phyloP scores from a whole-genome alignment of 768 basidiomycete genomes.

The Phlebiopsis gigantea region DNA sequence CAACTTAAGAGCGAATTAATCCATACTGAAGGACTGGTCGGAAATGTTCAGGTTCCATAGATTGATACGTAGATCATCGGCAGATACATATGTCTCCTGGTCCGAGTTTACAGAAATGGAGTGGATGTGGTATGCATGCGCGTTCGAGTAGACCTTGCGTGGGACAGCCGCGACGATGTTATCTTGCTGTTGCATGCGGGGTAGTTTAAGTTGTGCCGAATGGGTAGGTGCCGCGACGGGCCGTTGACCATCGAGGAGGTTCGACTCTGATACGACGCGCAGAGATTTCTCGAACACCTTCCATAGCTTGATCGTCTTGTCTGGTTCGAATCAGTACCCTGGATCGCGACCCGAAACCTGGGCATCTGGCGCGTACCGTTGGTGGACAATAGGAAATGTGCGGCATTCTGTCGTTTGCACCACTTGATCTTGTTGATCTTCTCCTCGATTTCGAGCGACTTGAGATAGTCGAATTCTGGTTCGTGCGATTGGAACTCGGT shows the following conservation, averaged over 20 bases:
- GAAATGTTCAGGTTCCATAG: conserved; percentile 98
- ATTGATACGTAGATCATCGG: conserved; percentile 97
- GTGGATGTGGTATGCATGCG: conserved; percentile 99
- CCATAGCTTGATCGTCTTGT: conserved; percentile 99
- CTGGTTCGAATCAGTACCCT: conserved; percentile 37
- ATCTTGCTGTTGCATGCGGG: conserved; percentile 90
- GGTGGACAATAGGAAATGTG: conserved; percentile 95
- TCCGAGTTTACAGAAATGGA: conserved; percentile 99
- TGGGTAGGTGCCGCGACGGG: conserved; percentile 57
- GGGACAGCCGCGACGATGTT: conserved; percentile 98
- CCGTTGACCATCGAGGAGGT: conserved; percentile 79
- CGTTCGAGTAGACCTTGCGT: conserved; percentile 97
- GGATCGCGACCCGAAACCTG: neutral
- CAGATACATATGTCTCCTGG: conserved; percentile 98
- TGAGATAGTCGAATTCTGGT: conserved; percentile 99
- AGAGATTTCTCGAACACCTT: conserved; percentile 99
- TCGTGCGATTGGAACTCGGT: conserved; percentile 99
- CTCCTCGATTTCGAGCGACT: conserved; percentile 99
- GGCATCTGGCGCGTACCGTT: conserved; percentile 60
- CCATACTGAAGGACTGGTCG: conserved; percentile 98
- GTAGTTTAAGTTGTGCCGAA: conserved; percentile 68
- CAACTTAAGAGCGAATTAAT: neutral
- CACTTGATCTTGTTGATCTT: conserved; percentile 99
- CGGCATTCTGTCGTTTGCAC: conserved; percentile 97
- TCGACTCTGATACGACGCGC: conserved; percentile 94